Base-by-base conservation (phyloP, 352 stramenopile genomes). In the Globisporangium cederbergense region DNA sequence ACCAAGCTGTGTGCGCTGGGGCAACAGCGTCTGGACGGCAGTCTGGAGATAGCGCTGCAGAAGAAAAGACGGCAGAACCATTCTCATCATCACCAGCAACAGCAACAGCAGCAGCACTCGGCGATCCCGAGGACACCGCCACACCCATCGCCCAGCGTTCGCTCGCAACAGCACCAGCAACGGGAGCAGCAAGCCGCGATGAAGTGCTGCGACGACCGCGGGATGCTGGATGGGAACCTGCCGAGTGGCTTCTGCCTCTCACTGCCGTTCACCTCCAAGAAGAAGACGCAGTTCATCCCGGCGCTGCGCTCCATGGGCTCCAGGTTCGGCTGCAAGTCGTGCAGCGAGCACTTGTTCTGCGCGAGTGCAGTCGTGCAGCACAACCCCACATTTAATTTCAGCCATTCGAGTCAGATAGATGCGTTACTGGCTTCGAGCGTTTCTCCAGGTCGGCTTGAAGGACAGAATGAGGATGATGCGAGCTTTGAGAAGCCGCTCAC, bases 241-340 rank as follows among this genome's bases (percentile, higher is more conserved):
- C 79, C 83, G 1, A 81, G 70, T 13, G 83, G 83, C 0, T 89
- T 89, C 36, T 79, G 64, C 20, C 69, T 91, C 9, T 90, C 81
- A 18, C 18, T 79, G 30, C 71, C 73, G 36, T 38, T 58, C 14
- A 36, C 57, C 28, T n/a, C 59, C 18, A 62, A 55, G 11, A 66
- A 55, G 11, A 66, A 55, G 42, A 40, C 71, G 2, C 73, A 73
- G 42, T 93, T 93, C 58, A 84, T 95, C 36, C 86, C 86, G 38
- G 72, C 83, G 11, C 58, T 93, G 40, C 76, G 82, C 10, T 91
- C 80, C 3, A 92, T 92, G 81, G 83, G 77, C 13, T 82, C 83
- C 3, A 67, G 88, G 50, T 90, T 85, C 58, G 83, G 83, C 30
- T 95, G 86, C 58, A 72, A 71, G 14, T 57, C 57, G 20, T 95